Percentiles rank a stretch among this genome's conserved stretches.
Conservation (phyloP, 2,329 filamentous ascomycete species). For the Trichoderma simmonsii region DNA sequence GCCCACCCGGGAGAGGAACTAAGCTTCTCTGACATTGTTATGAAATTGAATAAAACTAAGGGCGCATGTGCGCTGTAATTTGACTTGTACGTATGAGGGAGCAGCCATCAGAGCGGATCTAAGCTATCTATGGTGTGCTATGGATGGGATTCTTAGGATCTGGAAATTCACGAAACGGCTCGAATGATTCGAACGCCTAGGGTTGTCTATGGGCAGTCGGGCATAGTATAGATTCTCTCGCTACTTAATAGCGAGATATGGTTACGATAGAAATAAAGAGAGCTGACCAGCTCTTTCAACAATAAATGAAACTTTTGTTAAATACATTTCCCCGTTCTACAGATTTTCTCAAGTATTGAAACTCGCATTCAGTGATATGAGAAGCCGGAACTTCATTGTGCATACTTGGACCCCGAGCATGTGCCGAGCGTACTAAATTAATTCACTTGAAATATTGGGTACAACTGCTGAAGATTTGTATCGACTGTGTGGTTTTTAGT, state of each 20-base stretch:
- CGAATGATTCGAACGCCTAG: constrained; percentile 5
- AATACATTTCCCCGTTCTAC: neutral
- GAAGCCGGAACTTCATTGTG: neutral
- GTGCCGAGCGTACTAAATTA: neutral
- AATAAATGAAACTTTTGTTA: neutral
- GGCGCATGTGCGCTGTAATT: constrained; percentile 23
- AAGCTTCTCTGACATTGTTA: neutral
- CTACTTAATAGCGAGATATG: neutral
- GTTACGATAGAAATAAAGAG: constrained; percentile 17
- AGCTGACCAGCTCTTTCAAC: constrained; percentile 6
- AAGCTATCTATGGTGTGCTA: constrained; percentile 21
- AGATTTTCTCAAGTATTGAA: neutral
- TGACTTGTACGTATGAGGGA: constrained; percentile 26
- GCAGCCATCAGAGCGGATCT: constrained; percentile 19
- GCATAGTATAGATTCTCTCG: constrained; percentile 16
- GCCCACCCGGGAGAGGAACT: constrained; percentile 30
- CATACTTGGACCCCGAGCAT: neutral
- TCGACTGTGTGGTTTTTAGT: neutral
- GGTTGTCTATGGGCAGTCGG: constrained; percentile 15
- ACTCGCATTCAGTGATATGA: neutral
- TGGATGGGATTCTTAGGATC: constrained; percentile 24
- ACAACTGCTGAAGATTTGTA: neutral
- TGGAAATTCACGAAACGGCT: constrained; percentile 24
- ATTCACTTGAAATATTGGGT: neutral
- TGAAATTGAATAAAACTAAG: constrained; percentile 8